phyloP scores from a whole-genome alignment of 176 grass and related monocot genomes.

The Juncus effusus region DNA sequence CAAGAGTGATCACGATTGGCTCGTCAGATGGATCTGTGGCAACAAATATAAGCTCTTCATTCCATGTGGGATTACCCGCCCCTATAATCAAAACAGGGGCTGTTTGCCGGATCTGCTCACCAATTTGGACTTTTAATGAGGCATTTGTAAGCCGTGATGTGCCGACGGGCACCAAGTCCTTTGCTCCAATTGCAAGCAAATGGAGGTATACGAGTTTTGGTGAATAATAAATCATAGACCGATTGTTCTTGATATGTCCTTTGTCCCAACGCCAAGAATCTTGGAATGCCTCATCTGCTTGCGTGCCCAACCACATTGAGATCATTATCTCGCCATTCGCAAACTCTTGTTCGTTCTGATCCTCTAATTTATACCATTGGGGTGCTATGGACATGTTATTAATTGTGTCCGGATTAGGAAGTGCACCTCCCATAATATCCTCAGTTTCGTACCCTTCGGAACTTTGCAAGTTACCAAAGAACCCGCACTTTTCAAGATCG shows the following conservation, averaged over 20 bases:
- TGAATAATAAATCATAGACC: constrained; percentile 57
- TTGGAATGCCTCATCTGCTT: constrained; percentile 61
- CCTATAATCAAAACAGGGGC: background rate
- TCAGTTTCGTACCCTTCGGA: constrained; percentile 24
- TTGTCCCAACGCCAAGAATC: constrained; percentile 58
- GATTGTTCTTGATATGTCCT: constrained; percentile 30
- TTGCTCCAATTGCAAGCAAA: constrained; percentile 44
- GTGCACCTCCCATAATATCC: too few species aligned
- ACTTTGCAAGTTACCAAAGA: constrained; percentile 28
- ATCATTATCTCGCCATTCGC: constrained; percentile 51
- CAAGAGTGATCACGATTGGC: background rate
- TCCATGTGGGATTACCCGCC: constrained; percentile 1
- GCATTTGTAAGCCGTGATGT: constrained; percentile 2
- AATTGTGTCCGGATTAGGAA: too few species aligned
- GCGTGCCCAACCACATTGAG: constrained; percentile 65
- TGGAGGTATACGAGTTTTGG: constrained; percentile 69
- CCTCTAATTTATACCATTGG: constrained; percentile 54
- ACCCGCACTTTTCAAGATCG: constrained; percentile 39
- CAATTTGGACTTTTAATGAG: constrained; percentile 13
- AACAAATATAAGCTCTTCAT: constrained; percentile 32
- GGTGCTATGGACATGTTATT: constrained; percentile 48
- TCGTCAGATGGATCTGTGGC: constrained; percentile 23
- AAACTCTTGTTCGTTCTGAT: constrained; percentile 20
- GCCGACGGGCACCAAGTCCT: constrained; percentile 40
- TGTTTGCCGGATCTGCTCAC: background rate